Percentiles rank a stretch among this genome's conserved stretches.
phyloP scores from a whole-genome alignment of 129 eudicot species.

The Apium graveolens region DNA sequence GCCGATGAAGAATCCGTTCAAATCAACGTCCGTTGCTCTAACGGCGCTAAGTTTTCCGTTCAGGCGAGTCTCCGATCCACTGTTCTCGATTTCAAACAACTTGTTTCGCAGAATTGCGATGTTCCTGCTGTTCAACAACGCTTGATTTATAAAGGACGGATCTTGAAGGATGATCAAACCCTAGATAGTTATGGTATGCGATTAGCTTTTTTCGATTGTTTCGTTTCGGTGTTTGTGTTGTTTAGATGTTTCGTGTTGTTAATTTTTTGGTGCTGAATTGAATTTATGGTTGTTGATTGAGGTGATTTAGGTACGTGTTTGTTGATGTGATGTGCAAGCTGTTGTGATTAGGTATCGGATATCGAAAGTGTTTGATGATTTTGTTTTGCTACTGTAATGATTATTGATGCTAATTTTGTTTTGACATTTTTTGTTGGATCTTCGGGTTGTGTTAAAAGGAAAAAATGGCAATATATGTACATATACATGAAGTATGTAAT shows the following conservation, averaged over 20 bases:
- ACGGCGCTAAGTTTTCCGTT: conserved; percentile 77
- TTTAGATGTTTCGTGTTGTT: background rate
- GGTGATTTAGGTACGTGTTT: background rate
- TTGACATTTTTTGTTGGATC: background rate
- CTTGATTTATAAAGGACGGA: conserved; percentile 88
- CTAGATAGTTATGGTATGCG: conserved; percentile 70
- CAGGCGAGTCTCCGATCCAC: conserved; percentile 49
- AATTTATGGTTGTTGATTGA: background rate
- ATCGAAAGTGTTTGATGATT: background rate
- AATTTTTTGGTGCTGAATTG: background rate
- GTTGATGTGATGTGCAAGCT: background rate
- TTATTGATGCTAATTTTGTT: background rate
- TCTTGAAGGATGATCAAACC: conserved; percentile 92
- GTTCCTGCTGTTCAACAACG: conserved; percentile 82
- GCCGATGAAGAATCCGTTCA: conserved; percentile 27
- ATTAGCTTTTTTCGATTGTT: background rate
- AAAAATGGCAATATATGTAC: too few species aligned
- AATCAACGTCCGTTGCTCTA: conserved; percentile 70
- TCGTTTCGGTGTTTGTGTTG: too few species aligned
- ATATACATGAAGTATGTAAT: too few species aligned
- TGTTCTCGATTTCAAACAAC: conserved; percentile 48
- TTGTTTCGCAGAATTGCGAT: conserved; percentile 66
- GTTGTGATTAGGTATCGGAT: background rate
- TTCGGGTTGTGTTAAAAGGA: background rate
- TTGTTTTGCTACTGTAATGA: background rate